Base-by-base conservation (phyloP, 768 basidiomycete species). In the Hypholoma fasciculare region DNA sequence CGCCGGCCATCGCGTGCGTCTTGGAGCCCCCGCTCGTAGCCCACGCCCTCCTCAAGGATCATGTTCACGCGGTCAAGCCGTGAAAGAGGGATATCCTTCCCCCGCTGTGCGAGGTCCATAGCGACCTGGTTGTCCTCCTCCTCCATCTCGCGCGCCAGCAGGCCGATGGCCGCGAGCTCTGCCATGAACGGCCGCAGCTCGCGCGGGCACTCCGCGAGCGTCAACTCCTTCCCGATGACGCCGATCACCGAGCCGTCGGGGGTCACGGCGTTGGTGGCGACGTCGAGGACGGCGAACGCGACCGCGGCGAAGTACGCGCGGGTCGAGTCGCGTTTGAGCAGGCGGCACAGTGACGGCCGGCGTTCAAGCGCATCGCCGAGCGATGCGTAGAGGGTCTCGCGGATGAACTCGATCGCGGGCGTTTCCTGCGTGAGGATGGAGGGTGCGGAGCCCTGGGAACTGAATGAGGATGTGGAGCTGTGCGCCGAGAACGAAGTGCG, bases 321-420 rank as follows among this genome's bases (percentile, higher is more conserved):
- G 0, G 87, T 73, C 0, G 85, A 84, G 65, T 94, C 90, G 13
- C 66, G 64, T n/a, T 73, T 73, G 56, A 94, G 81, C 9, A 89
- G 78, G 0, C 65, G 56, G 2, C 82, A 81, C 6, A 94, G 79
- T 2, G 79, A 74, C 0, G 82, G 78, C 12, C 77, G 80, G 4
- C 75, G 74, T 49, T 85, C 80, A 46, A 94, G 78, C 0, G 82
- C 84, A 61, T 91, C 90, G 0, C 80, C 91, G 3, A 94, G 78
- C 2, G 90, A 83, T 0, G 92, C 90, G 70, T 94, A 95, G 16
- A 95, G 81, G 0, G 92, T 93, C 71, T 95, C 92, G 26, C 93
- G 88, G 58, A 95, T 94, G 66, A 89, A 78, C 54, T 86, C 83
- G 61, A 94, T 88, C 0, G 85, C 87, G 4, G 83, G 82, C 0